A percentile compares a stretch with the other conserved stretches of the same genome.
phyloP scores from a whole-genome alignment of 2,329 filamentous ascomycete species.

The Plenodomus lindquistii region DNA sequence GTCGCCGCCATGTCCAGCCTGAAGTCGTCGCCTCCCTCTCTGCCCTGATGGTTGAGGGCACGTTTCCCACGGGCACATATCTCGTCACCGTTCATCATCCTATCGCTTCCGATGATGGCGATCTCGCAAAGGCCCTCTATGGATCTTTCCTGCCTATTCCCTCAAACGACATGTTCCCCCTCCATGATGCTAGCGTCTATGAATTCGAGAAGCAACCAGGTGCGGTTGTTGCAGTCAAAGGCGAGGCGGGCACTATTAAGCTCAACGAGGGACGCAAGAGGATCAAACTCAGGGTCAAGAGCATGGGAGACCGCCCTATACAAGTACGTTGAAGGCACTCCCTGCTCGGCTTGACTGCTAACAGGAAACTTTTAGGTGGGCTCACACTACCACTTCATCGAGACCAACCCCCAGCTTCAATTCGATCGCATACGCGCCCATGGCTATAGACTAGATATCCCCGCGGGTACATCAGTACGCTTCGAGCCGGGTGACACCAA shows the following conservation, averaged over 20 bases:
- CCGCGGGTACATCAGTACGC: slow-evolving; percentile 86
- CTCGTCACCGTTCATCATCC: slow-evolving; percentile 93
- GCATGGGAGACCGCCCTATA: slow-evolving; percentile 84
- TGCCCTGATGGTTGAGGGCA: slow-evolving; percentile 92
- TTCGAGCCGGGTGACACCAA: slow-evolving; percentile 94
- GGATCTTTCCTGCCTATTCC: slow-evolving; percentile 88
- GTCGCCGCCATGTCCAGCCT: slow-evolving; percentile 86
- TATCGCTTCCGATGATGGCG: slow-evolving; percentile 81
- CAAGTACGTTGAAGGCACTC: slow-evolving; percentile 60
- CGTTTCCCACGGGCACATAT: slow-evolving; percentile 87
- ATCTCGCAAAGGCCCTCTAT: slow-evolving; percentile 85
- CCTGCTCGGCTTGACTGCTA: background rate
- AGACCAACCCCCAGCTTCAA: slow-evolving; percentile 86
- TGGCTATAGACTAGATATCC: slow-evolving; percentile 84
- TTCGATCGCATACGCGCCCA: slow-evolving; percentile 85
- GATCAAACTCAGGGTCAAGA: slow-evolving; percentile 76
- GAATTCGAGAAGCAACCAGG: slow-evolving; percentile 73
- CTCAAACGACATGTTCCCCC: slow-evolving; percentile 66
- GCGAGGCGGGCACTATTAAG: slow-evolving; percentile 63
- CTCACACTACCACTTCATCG: slow-evolving; percentile 94
- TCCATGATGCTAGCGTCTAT: slow-evolving; percentile 67
- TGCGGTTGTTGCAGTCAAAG: slow-evolving; percentile 73
- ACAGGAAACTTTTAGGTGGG: slow-evolving; percentile 59
- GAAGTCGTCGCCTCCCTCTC: slow-evolving; percentile 76
- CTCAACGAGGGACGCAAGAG: slow-evolving; percentile 77